Base-by-base conservation (phyloP, 352 stramenopile species). In the Globisporangium cylindrosporum region DNA sequence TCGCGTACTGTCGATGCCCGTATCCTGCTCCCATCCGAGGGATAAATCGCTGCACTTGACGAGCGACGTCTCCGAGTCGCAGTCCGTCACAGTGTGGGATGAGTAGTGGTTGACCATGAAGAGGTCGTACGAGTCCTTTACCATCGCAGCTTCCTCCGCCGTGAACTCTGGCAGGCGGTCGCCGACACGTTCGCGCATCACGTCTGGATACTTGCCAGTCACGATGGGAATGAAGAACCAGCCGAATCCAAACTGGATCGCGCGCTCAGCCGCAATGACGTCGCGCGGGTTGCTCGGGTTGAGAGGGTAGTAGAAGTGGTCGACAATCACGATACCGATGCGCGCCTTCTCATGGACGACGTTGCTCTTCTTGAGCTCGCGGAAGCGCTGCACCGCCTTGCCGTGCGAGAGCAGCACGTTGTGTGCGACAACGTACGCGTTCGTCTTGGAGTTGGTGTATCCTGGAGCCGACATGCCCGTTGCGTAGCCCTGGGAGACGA, bases 41-140 rank as follows among this genome's bases (percentile, higher is more conserved):
- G 71, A 65, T 1, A 84, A 69, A 20, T 77, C 67, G 1, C 60
- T 60, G 41, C 81, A 90, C 5, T 66, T 67, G 15, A 79, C 60
- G 7, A 55, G 68, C 5, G 80, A 88, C 18, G 55, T 58, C 12
- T 73, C 53, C 20, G 68, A 78, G 4, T 66, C 56, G 65, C 79
- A 90, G 71, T 92, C 75, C 0, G 79, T 84, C 6, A 89, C 87
- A 2, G 74, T 29, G 32, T 77, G 76, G 6, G 81, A 81, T 41
- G 74, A 76, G 76, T 98, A 98, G 70, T 98, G 88, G 76, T 98
- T 99, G 9, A 99, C 70, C 62, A 97, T 97, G 62, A 99, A 89
- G 51, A 98, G 92, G 70, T 99, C 97, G 67, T 87, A 89, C 49
- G 89, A 98, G 29, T 79, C 86, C 54, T 86, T 84, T 9, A 99